Conservation (phyloP, 345 rosid species). For the Capsella bursapastoris region DNA sequence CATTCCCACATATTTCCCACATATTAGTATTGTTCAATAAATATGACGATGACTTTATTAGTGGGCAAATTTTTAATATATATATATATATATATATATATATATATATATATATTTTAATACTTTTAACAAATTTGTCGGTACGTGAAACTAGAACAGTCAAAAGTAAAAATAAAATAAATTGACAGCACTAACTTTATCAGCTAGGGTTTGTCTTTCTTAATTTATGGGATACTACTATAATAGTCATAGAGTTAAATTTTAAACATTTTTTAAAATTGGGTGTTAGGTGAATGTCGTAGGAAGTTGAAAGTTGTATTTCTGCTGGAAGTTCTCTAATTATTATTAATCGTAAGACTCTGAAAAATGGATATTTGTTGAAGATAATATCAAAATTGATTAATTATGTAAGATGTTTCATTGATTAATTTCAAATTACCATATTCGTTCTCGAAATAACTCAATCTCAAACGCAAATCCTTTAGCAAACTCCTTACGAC, state of each 20-base stretch:
- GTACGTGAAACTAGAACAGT: conserved; percentile 19
- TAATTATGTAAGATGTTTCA: neutral
- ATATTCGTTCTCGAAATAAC: too few relatives aligned
- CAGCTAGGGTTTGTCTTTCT: conserved; percentile 23
- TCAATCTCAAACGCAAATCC: too few relatives aligned
- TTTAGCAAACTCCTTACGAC: too few relatives aligned
- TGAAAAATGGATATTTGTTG: conserved; percentile 4
- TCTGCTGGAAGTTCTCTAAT: conserved; percentile 6
- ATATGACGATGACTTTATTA: conserved; percentile 17
- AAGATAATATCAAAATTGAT: neutral
- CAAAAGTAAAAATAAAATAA: neutral
- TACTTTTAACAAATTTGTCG: conserved; percentile 8
- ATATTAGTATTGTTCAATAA: conserved; percentile 1
- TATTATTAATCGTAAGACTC: neutral
- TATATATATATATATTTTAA: neutral
- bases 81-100: neutral
- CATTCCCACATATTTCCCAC: neutral
- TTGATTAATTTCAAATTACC: neutral
- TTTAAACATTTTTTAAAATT: neutral
- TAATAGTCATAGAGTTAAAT: neutral
- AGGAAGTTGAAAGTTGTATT: conserved; percentile 35
- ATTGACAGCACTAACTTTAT: neutral
- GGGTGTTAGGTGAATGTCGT: conserved; percentile 30
- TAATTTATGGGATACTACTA: neutral
- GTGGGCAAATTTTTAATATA: conserved; percentile 5